phyloP scores from a whole-genome alignment of 192 early-diverging fungal genomes.

The Coemansia sp. region DNA sequence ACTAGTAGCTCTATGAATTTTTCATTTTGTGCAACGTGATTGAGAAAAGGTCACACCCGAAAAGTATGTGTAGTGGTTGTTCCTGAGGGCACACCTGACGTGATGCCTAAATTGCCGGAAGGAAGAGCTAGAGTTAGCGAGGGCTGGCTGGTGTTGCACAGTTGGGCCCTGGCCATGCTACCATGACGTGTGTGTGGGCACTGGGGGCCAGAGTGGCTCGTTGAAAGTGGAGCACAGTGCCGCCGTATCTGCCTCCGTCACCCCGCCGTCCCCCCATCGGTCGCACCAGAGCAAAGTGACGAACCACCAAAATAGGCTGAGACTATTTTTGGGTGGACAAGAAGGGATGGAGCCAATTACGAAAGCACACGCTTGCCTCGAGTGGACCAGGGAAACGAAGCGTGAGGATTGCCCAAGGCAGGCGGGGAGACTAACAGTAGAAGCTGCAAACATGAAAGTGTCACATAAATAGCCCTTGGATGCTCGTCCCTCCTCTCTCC shows the following conservation, averaged over 20 bases:
- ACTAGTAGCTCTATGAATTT: neutral
- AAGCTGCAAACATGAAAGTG: neutral
- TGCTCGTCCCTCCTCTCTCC: neutral
- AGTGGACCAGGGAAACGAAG: neutral
- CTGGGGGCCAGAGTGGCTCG: neutral
- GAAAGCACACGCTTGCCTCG: constrained; percentile 15
- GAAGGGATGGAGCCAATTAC: constrained; percentile 9
- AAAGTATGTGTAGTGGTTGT: neutral
- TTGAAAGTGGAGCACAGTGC: neutral
- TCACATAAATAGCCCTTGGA: neutral
- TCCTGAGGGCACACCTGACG: constrained; percentile 6
- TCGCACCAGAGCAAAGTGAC: neutral
- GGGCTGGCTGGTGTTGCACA: constrained; percentile 3
- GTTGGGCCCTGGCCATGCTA: constrained; percentile 6
- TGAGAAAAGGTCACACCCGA: neutral
- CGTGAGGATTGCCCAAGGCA: constrained; percentile 5
- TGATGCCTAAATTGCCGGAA: constrained; percentile 7
- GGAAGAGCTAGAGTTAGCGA: neutral
- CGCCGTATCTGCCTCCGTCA: neutral
- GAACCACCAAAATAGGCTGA: neutral
- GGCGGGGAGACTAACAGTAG: neutral
- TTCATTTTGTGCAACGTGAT: neutral
- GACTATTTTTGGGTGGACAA: constrained; percentile 1
- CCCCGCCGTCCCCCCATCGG: neutral
- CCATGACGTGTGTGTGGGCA: neutral